Conservation (phyloP, 257 asterid species). For the Asclepias syriaca region DNA sequence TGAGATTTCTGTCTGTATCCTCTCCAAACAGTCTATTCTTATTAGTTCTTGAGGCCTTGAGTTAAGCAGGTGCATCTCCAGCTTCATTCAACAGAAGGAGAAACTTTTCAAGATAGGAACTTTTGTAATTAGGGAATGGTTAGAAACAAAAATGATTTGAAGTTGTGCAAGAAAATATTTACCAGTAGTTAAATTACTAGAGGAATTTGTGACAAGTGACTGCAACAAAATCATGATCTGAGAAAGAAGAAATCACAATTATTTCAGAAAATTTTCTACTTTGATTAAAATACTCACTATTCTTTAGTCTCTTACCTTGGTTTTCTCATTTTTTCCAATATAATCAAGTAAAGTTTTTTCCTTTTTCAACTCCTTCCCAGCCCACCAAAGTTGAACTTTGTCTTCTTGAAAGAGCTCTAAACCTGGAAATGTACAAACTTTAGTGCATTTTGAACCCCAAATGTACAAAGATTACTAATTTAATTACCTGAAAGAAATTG, state of each 20-base stretch:
- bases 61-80: constrained; percentile 5
- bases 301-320: constrained; percentile 19
- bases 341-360: constrained; percentile 22
- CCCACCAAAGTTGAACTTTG: constrained; percentile 24
- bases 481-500: constrained; percentile 10
- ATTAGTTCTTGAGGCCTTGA: background rate
- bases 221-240: constrained; percentile 25
- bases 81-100: constrained; percentile 2
- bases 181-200: background rate
- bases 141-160: background rate
- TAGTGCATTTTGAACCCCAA: constrained; percentile 6
- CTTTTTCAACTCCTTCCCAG: constrained; percentile 27
- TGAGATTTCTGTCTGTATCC: background rate
- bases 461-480: background rate
- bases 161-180: background rate
- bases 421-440: constrained; percentile 18
- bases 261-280: background rate
- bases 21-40: background rate
- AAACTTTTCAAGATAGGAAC: too few species aligned
- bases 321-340: constrained; percentile 35
- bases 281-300: background rate
- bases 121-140: background rate
- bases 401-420: constrained; percentile 21
- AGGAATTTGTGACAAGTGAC: constrained; percentile 12
- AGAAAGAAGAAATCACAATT: constrained; percentile 1